Evolutionary conservation across 2,329 filamentous ascomycete species (phyloP), one percentile per base, ranked within the genome.

Genomic region (Colletotrichum spaethianum): DNA sequence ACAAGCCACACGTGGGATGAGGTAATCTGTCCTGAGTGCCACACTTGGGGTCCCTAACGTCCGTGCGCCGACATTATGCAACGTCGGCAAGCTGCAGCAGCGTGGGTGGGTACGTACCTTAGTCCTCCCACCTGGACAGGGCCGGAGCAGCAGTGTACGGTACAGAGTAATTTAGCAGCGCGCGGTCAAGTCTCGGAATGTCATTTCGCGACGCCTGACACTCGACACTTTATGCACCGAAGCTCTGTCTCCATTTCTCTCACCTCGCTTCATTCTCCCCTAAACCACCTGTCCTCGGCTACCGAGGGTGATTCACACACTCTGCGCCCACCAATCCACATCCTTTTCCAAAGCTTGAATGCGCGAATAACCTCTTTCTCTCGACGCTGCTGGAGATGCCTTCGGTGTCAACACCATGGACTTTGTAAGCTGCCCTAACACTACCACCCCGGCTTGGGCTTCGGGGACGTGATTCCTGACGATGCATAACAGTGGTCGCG

Each of bases 401-500:
- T 82, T 80, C 80, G 78, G 79, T 76, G 80, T 80, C 81, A 81
- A 50, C 28, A 72, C 78, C 79, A 90, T 90, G 88, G 88, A 90
- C 81, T 90, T 90, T 83, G 88, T 90, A 75, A 83, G 87, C 81
- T 33, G 36, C 52, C 42, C 42, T 52, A 20, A n/a, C 57, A 33
- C 26, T 31, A 8, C 38, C 26, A 8, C 20, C 20, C 4, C 11
- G 38, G 11, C 26, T 4, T 23, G 57, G 59, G 36, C 36, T 18
- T 26, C 23, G 26, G 26, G n/a, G 56, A 36, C 50, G 52, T 60
- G 23, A 11, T 44, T 48, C 14, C 42, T 53, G n/a, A 23, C 38
- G 56, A 7, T 50, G 31, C 56, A 64, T 40, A 12, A 11, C 18
- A 92, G 90, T 93, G 90, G 90, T 90, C 90, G 84, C 89, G 90